A percentile compares a stretch with the other conserved stretches of the same genome.
These are phyloP conservation scores for Fraxinus cuspidata DNA, from an alignment of 257 asterid species.

Conservation along the genomic window DNA sequence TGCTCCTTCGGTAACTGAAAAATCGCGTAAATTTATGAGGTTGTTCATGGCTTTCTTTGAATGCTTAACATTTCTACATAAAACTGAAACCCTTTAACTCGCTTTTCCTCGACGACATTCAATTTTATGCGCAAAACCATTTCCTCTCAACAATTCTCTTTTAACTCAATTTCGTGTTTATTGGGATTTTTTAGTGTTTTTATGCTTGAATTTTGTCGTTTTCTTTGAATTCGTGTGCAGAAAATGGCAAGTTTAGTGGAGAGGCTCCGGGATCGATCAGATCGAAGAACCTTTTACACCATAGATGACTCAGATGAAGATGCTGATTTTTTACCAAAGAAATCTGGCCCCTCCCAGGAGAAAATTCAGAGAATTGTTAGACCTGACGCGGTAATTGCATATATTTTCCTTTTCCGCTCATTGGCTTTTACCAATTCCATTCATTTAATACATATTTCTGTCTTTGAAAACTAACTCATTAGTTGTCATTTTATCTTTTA, in stretches of 20 bases:
- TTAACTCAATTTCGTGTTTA: background rate
- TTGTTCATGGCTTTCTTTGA: background rate
- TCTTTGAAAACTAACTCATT: background rate
- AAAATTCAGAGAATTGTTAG: constrained; percentile 38
- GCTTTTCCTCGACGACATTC: background rate
- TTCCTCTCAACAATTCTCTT: background rate
- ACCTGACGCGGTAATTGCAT: constrained; percentile 40
- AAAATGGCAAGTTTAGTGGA: constrained; percentile 58
- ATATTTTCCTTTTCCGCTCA: background rate
- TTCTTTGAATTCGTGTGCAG: constrained; percentile 21
- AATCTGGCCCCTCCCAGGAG: constrained; percentile 38
- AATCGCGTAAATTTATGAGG: background rate
- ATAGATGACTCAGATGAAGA: constrained; percentile 64
- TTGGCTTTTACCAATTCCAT: constrained; percentile 11
- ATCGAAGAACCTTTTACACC: constrained; percentile 45
- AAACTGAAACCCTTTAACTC: background rate
- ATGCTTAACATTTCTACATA: background rate
- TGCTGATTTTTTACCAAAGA: constrained; percentile 30
- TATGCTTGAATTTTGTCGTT: background rate
- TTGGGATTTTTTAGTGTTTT: background rate
- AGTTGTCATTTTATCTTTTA: background rate
- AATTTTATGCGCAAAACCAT: background rate
- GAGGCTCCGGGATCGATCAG: constrained; percentile 61
- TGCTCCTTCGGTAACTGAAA: background rate
- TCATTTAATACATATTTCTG: background rate